Conservation (phyloP, 768 basidiomycete genomes). For the Galerina marginata region DNA sequence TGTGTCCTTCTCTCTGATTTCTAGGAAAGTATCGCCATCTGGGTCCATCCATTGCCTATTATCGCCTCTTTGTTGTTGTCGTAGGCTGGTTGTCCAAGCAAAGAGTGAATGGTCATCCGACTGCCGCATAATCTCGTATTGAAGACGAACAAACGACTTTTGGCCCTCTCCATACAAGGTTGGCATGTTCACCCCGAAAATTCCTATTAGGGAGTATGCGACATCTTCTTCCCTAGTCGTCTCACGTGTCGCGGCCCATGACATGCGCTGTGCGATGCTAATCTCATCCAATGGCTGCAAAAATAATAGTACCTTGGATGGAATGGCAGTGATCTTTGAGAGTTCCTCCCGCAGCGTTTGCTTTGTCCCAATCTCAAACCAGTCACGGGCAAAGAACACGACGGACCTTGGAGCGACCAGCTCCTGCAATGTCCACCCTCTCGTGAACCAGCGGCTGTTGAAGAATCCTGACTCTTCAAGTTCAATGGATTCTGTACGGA, state of each 20-base stretch:
- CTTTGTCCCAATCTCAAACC: background rate
- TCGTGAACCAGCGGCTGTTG: conserved; percentile 13
- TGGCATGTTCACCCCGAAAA: background rate
- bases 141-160: background rate
- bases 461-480: background rate
- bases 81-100: background rate
- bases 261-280: background rate
- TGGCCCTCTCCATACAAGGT: background rate
- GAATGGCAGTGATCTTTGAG: background rate
- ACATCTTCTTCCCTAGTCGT: background rate
- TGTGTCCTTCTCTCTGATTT: no score
- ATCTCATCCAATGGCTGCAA: background rate
- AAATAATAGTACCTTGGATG: background rate
- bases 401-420: conserved; percentile 7
- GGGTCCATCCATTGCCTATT: no score
- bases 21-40: no score
- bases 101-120: background rate
- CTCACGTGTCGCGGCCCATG: background rate
- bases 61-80: background rate
- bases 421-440: conserved; percentile 21
- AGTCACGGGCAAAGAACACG: conserved; percentile 8
- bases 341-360: background rate
- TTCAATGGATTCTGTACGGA: background rate
- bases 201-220: background rate
- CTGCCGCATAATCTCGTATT: background rate